Conservation (phyloP, 116 monocot genomes). For the Phalaenopsis hybrid region DNA sequence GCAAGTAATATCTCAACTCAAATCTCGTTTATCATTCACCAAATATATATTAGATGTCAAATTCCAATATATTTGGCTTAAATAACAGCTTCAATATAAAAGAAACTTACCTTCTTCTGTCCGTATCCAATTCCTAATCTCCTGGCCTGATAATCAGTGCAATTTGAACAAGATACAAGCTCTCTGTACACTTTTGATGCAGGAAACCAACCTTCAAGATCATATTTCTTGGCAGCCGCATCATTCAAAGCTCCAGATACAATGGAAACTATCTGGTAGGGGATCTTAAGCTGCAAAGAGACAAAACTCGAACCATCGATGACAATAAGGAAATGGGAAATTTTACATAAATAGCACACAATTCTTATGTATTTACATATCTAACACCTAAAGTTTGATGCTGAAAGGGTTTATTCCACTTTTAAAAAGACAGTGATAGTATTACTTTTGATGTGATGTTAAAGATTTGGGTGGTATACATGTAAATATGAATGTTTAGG, state of each 20-base stretch:
- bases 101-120: conserved; percentile 68
- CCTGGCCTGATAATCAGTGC: conserved; percentile 85
- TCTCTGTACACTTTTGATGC: conserved; percentile 90
- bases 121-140: conserved; percentile 77
- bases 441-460: no score
- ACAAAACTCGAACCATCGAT: background rate
- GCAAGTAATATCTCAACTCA: background rate
- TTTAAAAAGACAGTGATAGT: no score
- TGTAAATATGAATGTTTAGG: no score
- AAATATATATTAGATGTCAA: no score
- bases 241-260: conserved; percentile 98
- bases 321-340: background rate
- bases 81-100: background rate
- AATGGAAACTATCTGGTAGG: conserved; percentile 84
- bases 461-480: no score
- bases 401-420: no score
- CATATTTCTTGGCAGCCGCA: conserved; percentile 98
- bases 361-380: no score
- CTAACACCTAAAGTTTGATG: no score
- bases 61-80: background rate
- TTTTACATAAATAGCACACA: no score
- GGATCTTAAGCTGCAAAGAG: conserved; percentile 58
- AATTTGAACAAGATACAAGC: conserved; percentile 95
- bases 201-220: conserved; percentile 96
- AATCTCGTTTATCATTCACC: background rate